A percentile compares a stretch with the other conserved stretches of the same genome.
Conservation (phyloP, 2,329 filamentous ascomycete species). For the Celoporthe dispersa region DNA sequence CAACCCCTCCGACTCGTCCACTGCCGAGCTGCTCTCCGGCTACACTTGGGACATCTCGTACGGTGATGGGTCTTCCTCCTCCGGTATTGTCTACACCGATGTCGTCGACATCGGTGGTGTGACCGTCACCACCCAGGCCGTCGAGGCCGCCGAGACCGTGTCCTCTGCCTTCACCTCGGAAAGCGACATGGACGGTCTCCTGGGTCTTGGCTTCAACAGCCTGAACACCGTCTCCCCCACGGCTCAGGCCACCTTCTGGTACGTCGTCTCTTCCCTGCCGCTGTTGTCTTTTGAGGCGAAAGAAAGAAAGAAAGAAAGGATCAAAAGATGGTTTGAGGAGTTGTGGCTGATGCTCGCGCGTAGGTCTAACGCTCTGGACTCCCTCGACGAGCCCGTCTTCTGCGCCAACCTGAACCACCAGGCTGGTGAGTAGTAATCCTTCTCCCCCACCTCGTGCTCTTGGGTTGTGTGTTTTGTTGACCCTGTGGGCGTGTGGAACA, state of each 20-base stretch:
- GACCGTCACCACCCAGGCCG: conserved; percentile 62
- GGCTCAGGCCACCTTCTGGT: conserved; percentile 51
- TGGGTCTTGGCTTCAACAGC: conserved; percentile 64
- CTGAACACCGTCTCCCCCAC: conserved; percentile 62
- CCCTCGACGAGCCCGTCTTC: conserved; percentile 39
- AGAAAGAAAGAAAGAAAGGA: no score
- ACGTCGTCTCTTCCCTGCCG: conserved; percentile 34
- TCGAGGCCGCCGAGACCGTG: conserved; percentile 64
- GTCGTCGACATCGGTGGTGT: conserved; percentile 64
- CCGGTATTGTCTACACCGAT: conserved; percentile 67
- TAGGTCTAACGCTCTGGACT: conserved; percentile 41
- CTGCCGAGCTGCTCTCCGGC: conserved; percentile 46
- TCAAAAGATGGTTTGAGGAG: neutral
- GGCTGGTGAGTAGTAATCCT: conserved; percentile 37
- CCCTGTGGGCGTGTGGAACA: neutral
- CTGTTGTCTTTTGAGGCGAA: conserved; percentile 26
- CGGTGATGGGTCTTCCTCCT: conserved; percentile 65
- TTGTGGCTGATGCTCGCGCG: neutral
- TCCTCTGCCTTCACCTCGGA: conserved; percentile 47
- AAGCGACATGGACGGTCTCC: conserved; percentile 44
- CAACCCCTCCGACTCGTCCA: conserved; percentile 48
- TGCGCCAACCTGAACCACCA: conserved; percentile 41
- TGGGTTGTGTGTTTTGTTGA: neutral
- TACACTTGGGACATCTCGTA: conserved; percentile 63
- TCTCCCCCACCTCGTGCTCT: neutral